phyloP scores from a whole-genome alignment of 768 basidiomycete species.

The Coprinopsis strossmayeri region DNA sequence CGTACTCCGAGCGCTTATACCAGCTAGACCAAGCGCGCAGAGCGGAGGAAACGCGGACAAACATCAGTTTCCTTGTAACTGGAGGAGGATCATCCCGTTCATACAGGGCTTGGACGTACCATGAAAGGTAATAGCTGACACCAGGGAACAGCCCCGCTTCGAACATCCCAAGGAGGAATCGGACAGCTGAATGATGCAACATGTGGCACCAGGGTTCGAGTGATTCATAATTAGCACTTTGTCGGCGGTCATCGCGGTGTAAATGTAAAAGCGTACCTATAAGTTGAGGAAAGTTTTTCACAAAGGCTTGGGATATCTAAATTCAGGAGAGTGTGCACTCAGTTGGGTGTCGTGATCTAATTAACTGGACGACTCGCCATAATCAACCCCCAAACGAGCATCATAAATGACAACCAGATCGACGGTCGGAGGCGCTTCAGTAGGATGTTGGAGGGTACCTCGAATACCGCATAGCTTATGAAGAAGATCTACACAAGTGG shows the following conservation, averaged over 20 bases:
- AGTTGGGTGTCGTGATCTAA: not conserved
- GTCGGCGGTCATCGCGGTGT: not conserved
- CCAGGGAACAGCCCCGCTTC: constrained; percentile 66
- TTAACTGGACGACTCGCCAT: constrained; percentile 49
- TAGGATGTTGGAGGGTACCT: constrained; percentile 72
- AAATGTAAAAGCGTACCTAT: constrained; percentile 38
- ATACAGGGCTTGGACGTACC: constrained; percentile 31
- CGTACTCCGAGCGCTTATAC: constrained; percentile 71
- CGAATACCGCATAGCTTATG: constrained; percentile 66
- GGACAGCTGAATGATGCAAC: constrained; percentile 39
- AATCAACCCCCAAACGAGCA: constrained; percentile 70
- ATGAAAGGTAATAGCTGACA: constrained; percentile 68
- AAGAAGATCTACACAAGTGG: constrained; percentile 33
- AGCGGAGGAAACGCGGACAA: too few relatives aligned
- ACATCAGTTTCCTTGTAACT: too few relatives aligned
- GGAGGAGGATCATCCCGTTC: too few relatives aligned
- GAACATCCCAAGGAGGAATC: constrained; percentile 67
- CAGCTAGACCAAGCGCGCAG: constrained; percentile 29
- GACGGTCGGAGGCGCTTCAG: constrained; percentile 71
- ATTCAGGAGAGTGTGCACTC: not conserved
- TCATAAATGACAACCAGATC: constrained; percentile 67
- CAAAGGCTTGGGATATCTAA: constrained; percentile 68
- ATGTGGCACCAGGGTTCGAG: too few relatives aligned
- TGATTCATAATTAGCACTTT: too few relatives aligned
- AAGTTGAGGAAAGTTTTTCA: constrained; percentile 62